phyloP scores from a whole-genome alignment of 192 early-diverging fungal genomes.

The Oehlia diaphana region DNA sequence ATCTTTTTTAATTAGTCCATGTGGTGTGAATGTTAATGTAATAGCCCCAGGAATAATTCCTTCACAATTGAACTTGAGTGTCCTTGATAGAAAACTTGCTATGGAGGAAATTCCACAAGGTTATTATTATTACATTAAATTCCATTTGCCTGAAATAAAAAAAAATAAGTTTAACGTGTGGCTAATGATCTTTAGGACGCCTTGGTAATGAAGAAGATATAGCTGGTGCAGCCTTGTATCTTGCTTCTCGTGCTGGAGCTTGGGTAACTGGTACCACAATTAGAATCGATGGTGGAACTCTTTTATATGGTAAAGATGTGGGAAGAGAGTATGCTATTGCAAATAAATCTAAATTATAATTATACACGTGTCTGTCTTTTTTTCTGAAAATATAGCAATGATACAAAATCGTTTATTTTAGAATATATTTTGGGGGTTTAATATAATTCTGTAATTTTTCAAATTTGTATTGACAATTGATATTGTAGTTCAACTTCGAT shows the following conservation, averaged over 20 bases:
- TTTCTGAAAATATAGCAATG: too few relatives aligned
- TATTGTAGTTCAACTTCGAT: too few relatives aligned
- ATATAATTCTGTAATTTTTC: too few relatives aligned
- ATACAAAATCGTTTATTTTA: too few relatives aligned
- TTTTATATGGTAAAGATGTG: neutral
- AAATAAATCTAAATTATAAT: neutral
- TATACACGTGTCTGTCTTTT: neutral
- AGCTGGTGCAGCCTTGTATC: neutral
- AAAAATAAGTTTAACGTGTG: neutral
- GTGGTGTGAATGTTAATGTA: slow-evolving; percentile 64
- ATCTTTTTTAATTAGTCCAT: slow-evolving; percentile 32
- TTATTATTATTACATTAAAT: neutral
- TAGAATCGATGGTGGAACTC: slow-evolving; percentile 7
- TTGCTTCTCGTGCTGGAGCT: slow-evolving; percentile 12
- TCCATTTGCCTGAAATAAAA: neutral
- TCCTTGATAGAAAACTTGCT: too few relatives aligned
- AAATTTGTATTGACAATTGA: too few relatives aligned
- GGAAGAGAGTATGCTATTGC: neutral
- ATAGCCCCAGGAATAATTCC: slow-evolving; percentile 72
- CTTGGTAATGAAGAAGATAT: slow-evolving; percentile 19
- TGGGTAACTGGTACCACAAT: neutral
- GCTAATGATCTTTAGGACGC: neutral
- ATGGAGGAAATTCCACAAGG: neutral
- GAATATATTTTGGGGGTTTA: too few relatives aligned
- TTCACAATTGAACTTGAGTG: slow-evolving; percentile 22